Conservation (phyloP, 345 rosid species). For the Brassica napus region Da-Ae NC_063439.1:19295001-19295500, state of each 20-base stretch:
- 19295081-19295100: background rate
- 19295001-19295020: conserved; percentile 3
- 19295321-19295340: conserved; percentile 56
- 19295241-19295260: conserved; percentile 1
- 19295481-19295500: background rate
- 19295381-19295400: conserved; percentile 80
- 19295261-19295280: background rate
- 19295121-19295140: background rate
- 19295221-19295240: conserved; percentile 20
- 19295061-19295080: background rate
- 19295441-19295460: conserved; percentile 88
- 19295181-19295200: conserved; percentile 1
- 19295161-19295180: background rate
- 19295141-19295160: conserved; percentile 3
- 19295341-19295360: conserved; percentile 83
- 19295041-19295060: background rate
- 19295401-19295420: conserved; percentile 74
- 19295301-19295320: conserved; percentile 26
- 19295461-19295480: conserved; percentile 51
- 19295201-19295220: conserved; percentile 3
- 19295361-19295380: conserved; percentile 70
- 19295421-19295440: conserved; percentile 74
- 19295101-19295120: background rate
- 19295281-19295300: background rate
- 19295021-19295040: background rate